These are phyloP conservation scores for Furcasterigmium furcatum DNA, from an alignment of 2,329 filamentous ascomycete genomes.

Conservation along the genomic window DNA sequence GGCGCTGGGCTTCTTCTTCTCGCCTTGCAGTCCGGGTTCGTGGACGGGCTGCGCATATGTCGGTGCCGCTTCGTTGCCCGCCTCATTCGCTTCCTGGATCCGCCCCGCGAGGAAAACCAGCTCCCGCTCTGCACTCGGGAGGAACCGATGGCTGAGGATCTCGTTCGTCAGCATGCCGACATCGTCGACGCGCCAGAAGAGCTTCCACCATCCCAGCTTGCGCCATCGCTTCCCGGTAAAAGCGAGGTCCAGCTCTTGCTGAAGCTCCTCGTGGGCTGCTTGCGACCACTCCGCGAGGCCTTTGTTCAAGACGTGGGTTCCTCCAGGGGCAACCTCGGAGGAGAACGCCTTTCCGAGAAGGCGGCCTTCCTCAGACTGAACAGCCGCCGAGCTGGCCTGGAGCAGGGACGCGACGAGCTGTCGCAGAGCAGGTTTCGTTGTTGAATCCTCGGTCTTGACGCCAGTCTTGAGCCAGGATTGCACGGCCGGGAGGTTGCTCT, in stretches of 20 bases:
- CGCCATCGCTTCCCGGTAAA: conserved; percentile 77
- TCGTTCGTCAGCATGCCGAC: conserved; percentile 80
- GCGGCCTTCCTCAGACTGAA: conserved; percentile 46
- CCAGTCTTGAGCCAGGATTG: conserved; percentile 62
- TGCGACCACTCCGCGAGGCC: conserved; percentile 73
- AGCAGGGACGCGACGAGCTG: conserved; percentile 67
- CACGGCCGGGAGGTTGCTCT: conserved; percentile 65
- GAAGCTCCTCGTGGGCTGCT: conserved; percentile 77
- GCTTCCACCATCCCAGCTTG: conserved; percentile 86
- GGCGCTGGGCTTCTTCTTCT: neutral
- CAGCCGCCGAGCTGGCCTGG: conserved; percentile 44
- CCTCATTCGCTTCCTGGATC: conserved; percentile 50
- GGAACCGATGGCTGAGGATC: conserved; percentile 72
- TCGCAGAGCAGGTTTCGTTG: conserved; percentile 64
- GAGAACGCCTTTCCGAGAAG: conserved; percentile 28
- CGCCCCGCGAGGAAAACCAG: conserved; percentile 81
- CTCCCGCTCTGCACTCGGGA: conserved; percentile 73
- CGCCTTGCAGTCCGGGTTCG: conserved; percentile 1
- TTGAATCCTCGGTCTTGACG: conserved; percentile 32
- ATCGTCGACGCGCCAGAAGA: conserved; percentile 93
- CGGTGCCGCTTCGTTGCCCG: conserved; percentile 9
- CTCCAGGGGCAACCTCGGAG: conserved; percentile 17
- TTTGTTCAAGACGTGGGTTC: conserved; percentile 47
- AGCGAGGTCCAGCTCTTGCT: conserved; percentile 72
- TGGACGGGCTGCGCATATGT: conserved; percentile 32